Percentiles rank a stretch among this genome's conserved stretches.
phyloP scores from a whole-genome alignment of 140 eudicot genomes.

The Cichorium intybus region DNA sequence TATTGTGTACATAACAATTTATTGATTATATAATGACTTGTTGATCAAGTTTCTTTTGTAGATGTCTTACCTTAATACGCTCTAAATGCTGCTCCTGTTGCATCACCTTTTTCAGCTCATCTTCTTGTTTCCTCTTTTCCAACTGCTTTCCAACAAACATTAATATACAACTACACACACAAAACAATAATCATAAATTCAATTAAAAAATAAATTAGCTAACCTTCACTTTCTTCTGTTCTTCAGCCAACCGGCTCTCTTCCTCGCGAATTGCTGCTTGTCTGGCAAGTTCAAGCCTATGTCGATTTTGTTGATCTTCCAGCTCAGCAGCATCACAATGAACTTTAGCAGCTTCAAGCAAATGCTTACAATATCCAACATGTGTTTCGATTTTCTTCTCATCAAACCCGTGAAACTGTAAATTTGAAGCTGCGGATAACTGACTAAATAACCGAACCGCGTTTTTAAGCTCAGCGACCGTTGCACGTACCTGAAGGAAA shows the following conservation, averaged over 20 bases:
- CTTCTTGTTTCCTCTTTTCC: conserved; percentile 91
- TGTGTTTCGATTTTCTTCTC: conserved; percentile 97
- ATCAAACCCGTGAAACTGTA: conserved; percentile 86
- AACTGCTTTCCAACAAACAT: conserved; percentile 44
- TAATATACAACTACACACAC: conserved; percentile 14
- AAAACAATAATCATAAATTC: conserved; percentile 1
- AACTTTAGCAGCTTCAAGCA: conserved; percentile 86
- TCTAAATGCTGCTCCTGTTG: conserved; percentile 81
- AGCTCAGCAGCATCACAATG: conserved; percentile 91
- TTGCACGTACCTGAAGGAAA: conserved; percentile 69
- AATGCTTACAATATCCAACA: conserved; percentile 91
- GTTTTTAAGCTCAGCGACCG: conserved; percentile 83
- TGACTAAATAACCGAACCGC: conserved; percentile 91
- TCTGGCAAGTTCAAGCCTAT: conserved; percentile 81
- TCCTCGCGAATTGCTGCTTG: conserved; percentile 87
- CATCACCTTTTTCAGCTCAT: conserved; percentile 82
- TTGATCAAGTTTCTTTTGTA: neutral
- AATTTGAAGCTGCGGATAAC: conserved; percentile 76
- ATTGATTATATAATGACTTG: no score
- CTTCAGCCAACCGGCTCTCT: conserved; percentile 82
- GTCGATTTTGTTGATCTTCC: conserved; percentile 68
- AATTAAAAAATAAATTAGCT: neutral
- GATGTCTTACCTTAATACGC: conserved; percentile 77
- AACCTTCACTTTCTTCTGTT: conserved; percentile 81
- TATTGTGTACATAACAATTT: no score